Percentiles rank a stretch among this genome's conserved stretches.
Conservation (phyloP, 1,284 basidiomycete genomes). For the Leccinum fallax region DNA sequence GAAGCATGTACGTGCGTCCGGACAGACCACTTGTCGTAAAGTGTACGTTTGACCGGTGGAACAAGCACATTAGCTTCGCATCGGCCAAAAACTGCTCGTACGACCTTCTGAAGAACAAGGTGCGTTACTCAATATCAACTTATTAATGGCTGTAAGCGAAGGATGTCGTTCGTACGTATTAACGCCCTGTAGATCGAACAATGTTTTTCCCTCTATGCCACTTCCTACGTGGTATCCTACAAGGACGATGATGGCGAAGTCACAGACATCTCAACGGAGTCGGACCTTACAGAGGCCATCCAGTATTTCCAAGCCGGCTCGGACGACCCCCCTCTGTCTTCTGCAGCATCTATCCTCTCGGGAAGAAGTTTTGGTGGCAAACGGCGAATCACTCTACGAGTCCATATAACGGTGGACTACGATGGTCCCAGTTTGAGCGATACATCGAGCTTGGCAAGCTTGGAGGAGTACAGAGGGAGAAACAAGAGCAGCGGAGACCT, state of each 20-base stretch:
- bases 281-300: slow-evolving; percentile 83
- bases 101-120: slow-evolving; percentile 69
- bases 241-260: slow-evolving; percentile 79
- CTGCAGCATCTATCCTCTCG: slow-evolving; percentile 73
- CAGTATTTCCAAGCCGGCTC: slow-evolving; percentile 74
- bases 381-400: slow-evolving; percentile 75
- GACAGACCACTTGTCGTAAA: slow-evolving; percentile 75
- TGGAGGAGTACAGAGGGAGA: slow-evolving; percentile 68
- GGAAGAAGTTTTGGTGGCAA: slow-evolving; percentile 65
- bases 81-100: slow-evolving; percentile 78
- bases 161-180: not conserved
- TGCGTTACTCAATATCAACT: slow-evolving; percentile 33
- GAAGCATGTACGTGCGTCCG: slow-evolving; percentile 30
- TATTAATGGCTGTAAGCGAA: not conserved
- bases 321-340: slow-evolving; percentile 69
- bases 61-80: slow-evolving; percentile 75
- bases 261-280: slow-evolving; percentile 66
- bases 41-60: slow-evolving; percentile 74
- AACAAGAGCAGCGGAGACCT: slow-evolving; percentile 51
- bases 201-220: slow-evolving; percentile 74
- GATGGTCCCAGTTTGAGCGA: slow-evolving; percentile 91
- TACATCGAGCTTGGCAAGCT: slow-evolving; percentile 75
- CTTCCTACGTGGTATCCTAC: slow-evolving; percentile 74
- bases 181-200: slow-evolving; percentile 66
- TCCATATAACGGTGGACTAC: slow-evolving; percentile 81